Evolutionary conservation across 2,329 filamentous ascomycete genomes (phyloP), one percentile per base, ranked within the genome.

Genomic region (Beauveria rudraprayagi): DNA sequence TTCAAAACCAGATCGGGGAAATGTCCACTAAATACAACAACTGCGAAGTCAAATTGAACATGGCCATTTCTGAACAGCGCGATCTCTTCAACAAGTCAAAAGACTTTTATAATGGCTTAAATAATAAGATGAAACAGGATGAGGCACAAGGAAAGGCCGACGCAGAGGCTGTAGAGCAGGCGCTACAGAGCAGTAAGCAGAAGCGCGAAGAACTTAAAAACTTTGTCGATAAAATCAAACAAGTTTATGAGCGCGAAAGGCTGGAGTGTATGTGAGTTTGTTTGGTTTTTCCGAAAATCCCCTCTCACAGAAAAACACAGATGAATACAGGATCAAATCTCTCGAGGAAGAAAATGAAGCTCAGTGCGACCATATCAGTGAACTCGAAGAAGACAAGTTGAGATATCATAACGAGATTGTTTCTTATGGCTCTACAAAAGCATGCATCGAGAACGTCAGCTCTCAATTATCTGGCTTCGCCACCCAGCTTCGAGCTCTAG

Each of bases 61-160:
- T 26, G 34, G 57, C 57, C 8, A 51, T 63, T 30, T 24, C 52
- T 7, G 56, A 63, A 40, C 61, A 63, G 47, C 56, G 57, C 11
- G 57, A 61, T 16, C 8, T 57, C 66, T n/a, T 61, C 41, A 62
- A 28, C 41, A 51, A 54, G 16, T 63, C 16, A 16, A 61, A 43
- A 54, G 47, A n/a, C 47, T 66, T 17, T 17, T 60, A 55, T 40
- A 10, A 3, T 10, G 16, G n/a, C 28, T 22, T 60, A 2, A 22
- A 19, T 10, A 17, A 54, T 16, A 41, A 54, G 43, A 34, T 60
- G 17, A 40, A 41, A 37, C 40, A 60, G 10, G 41, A 48, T 44
- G 41, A 55, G 5, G 58, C 19, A 19, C 14, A 10, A 40, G 43
- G 10, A 17, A 40, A 41, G 19, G 19, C 50, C 5, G 28, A 48